Evolutionary conservation across 805 yeast genomes (phyloP).

Genomic region (Monosporozyma unispora): DNA sequence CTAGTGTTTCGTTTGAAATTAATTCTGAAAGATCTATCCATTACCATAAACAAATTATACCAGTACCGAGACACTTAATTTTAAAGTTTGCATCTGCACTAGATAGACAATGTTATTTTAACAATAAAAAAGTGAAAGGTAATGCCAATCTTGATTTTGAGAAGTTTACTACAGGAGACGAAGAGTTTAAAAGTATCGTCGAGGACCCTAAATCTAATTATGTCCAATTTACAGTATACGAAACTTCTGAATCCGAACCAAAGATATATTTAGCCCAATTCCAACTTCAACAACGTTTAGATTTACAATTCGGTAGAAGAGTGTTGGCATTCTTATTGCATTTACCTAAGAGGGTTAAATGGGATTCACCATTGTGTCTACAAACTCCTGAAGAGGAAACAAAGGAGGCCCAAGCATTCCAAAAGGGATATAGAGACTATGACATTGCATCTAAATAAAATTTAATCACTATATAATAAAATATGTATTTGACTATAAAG

Average conservation of each 20-base stretch:
- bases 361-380: conserved; percentile 57
- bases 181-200: conserved; percentile 21
- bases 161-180: conserved; percentile 24
- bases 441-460: conserved; percentile 34
- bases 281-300: conserved; percentile 38
- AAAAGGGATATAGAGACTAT: conserved; percentile 40
- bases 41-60: conserved; percentile 67
- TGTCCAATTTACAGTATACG: conserved; percentile 30
- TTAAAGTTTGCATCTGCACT: conserved; percentile 39
- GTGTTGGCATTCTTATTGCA: conserved; percentile 58
- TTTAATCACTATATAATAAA: neutral
- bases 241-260: conserved; percentile 24
- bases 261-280: conserved; percentile 28
- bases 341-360: conserved; percentile 52
- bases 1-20: conserved; percentile 61
- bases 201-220: conserved; percentile 26
- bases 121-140: conserved; percentile 39
- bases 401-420: conserved; percentile 54
- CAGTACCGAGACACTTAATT: conserved; percentile 43
- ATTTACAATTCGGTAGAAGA: conserved; percentile 77
- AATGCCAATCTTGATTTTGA: conserved; percentile 39
- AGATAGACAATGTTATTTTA: conserved; percentile 35
- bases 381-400: conserved; percentile 58
- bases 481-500: neutral
- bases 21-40: conserved; percentile 59